A percentile compares a stretch with the other conserved stretches of the same genome.
These are phyloP conservation scores for Aspergillus unguis DNA, from an alignment of 2,329 filamentous ascomycete species.

Conservation along the genomic window DNA sequence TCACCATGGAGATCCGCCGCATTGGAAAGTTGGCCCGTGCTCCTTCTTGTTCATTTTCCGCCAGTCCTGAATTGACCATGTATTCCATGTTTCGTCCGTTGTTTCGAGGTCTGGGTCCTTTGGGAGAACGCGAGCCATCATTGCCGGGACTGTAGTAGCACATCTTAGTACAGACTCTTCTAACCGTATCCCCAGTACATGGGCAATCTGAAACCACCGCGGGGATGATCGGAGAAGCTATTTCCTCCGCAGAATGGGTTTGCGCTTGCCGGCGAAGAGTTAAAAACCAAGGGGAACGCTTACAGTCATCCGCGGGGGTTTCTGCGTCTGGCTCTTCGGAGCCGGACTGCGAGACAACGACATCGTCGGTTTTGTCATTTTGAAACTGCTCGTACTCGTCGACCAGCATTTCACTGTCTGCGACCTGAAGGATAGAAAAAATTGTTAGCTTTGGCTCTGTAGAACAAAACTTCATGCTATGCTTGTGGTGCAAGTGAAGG, in stretches of 20 bases:
- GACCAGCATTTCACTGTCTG: conserved; percentile 61
- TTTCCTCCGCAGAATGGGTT: not conserved
- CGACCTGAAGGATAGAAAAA: conserved; percentile 44
- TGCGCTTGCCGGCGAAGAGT: not conserved
- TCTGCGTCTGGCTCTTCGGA: conserved; percentile 56
- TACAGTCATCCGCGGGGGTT: conserved; percentile 59
- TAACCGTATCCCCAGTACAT: not conserved
- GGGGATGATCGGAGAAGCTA: conserved; percentile 7
- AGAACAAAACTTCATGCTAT: not conserved
- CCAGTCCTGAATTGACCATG: conserved; percentile 89
- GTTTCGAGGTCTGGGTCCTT: conserved; percentile 76
- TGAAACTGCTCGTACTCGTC: conserved; percentile 56
- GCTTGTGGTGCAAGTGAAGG: not conserved
- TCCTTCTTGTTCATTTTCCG: conserved; percentile 70
- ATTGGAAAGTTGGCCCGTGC: conserved; percentile 83
- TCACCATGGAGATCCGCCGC: conserved; percentile 82
- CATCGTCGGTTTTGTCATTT: conserved; percentile 61
- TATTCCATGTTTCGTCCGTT: conserved; percentile 70
- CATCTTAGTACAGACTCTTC: conserved; percentile 16
- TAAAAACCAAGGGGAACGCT: conserved; percentile 19
- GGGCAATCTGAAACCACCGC: conserved; percentile 6
- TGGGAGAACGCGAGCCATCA: conserved; percentile 75
- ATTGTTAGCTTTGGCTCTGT: conserved; percentile 7
- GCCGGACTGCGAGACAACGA: conserved; percentile 61
- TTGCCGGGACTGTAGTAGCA: conserved; percentile 65